phyloP scores from a whole-genome alignment of 2,329 filamentous ascomycete species.

The Aspergillus ustus region DNA sequence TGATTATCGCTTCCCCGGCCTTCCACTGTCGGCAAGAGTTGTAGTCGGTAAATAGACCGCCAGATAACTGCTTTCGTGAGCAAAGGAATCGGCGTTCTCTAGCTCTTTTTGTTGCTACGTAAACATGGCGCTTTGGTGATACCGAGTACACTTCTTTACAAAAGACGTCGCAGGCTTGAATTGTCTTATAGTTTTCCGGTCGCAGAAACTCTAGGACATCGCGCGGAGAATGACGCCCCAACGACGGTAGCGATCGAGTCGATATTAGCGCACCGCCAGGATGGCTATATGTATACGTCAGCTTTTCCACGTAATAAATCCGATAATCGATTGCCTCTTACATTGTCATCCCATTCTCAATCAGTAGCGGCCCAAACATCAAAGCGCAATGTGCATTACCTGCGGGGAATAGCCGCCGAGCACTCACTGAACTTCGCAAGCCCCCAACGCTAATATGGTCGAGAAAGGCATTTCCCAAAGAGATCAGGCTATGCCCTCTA shows the following conservation, averaged over 20 bases:
- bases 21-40: neutral
- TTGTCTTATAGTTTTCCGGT: conserved; percentile 6
- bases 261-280: conserved; percentile 15
- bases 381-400: conserved; percentile 14
- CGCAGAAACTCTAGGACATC: conserved; percentile 14
- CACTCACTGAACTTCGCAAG: neutral
- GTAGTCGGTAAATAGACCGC: conserved; percentile 10
- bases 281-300: neutral
- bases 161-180: conserved; percentile 10
- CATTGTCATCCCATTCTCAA: conserved; percentile 17
- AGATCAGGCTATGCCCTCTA: conserved; percentile 12
- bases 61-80: conserved; percentile 13
- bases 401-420: conserved; percentile 11
- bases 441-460: conserved; percentile 7
- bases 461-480: conserved; percentile 15
- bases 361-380: conserved; percentile 15
- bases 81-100: conserved; percentile 12
- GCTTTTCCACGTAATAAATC: neutral
- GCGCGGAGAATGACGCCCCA: conserved; percentile 5
- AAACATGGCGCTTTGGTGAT: conserved; percentile 6
- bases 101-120: conserved; percentile 6
- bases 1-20: neutral
- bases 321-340: neutral
- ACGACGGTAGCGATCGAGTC: conserved; percentile 4
- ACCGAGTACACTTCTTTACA: conserved; percentile 9